Evolutionary conservation across 257 asterid genomes (phyloP).

Genomic region (Fraxinus cuspidata): DNA sequence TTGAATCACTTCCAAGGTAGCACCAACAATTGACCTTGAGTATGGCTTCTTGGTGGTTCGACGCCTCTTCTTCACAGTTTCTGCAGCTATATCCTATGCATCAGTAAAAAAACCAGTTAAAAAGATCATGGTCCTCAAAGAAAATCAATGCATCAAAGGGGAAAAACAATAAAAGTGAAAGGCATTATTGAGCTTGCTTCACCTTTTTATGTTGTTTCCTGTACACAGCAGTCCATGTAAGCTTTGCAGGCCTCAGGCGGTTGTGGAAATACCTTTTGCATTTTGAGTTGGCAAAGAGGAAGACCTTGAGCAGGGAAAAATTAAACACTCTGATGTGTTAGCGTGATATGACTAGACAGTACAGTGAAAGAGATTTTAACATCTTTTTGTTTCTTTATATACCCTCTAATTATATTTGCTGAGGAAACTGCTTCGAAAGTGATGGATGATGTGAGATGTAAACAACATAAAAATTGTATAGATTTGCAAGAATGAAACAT

Average conservation of each 20-base stretch:
- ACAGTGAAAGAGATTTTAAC: neutral
- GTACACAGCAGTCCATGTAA: slow-evolving; percentile 64
- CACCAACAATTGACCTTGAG: slow-evolving; percentile 53
- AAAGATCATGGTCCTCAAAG: neutral
- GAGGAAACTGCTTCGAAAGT: neutral
- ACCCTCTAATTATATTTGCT: neutral
- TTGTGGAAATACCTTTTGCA: slow-evolving; percentile 62
- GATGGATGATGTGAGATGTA: neutral
- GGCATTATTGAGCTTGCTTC: neutral
- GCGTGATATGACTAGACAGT: neutral
- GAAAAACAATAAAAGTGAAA: neutral
- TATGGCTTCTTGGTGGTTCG: slow-evolving; percentile 65
- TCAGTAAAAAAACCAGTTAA: neutral
- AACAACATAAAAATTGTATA: neutral
- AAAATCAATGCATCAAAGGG: neutral
- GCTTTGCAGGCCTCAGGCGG: slow-evolving; percentile 63
- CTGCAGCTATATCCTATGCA: slow-evolving; percentile 52
- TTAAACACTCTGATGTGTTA: neutral
- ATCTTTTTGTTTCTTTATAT: neutral
- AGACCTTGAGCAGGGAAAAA: slow-evolving; percentile 34
- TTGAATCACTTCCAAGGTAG: slow-evolving; percentile 11
- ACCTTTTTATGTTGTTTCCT: slow-evolving; percentile 65
- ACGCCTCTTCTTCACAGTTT: slow-evolving; percentile 59
- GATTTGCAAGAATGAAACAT: neutral
- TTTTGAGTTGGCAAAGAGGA: slow-evolving; percentile 58